These are phyloP conservation scores for Serpula lacrymans DNA, from an alignment of 768 basidiomycete species.

Conservation along the genomic window DNA sequence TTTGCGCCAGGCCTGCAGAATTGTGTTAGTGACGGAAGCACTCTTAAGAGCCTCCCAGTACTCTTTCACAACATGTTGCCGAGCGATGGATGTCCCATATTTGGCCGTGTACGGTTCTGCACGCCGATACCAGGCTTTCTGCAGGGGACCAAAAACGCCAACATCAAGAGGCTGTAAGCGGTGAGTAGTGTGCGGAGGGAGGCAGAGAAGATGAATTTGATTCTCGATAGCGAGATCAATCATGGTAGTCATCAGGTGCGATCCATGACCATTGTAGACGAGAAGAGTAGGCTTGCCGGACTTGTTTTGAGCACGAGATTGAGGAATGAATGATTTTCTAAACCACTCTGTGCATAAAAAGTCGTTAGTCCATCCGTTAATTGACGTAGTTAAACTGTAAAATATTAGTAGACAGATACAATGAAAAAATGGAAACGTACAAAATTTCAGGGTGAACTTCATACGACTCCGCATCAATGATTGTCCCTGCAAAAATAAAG, in stretches of 20 bases:
- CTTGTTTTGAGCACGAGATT: slow-evolving; percentile 22
- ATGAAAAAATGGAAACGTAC: slow-evolving; percentile 8
- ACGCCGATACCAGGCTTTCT: slow-evolving; percentile 23
- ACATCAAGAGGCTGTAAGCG: slow-evolving; percentile 42
- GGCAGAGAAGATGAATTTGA: slow-evolving; percentile 27
- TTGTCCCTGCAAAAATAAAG: slow-evolving; percentile 36
- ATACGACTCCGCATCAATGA: slow-evolving; percentile 21
- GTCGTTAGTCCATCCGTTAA: slow-evolving; percentile 43
- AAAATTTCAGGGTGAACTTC: slow-evolving; percentile 17
- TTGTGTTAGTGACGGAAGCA: too few species aligned
- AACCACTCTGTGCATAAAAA: slow-evolving; percentile 37
- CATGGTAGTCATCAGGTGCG: slow-evolving; percentile 29
- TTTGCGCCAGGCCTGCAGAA: slow-evolving; percentile 19
- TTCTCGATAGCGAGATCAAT: slow-evolving; percentile 22
- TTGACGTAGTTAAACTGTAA: slow-evolving; percentile 29
- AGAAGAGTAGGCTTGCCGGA: slow-evolving; percentile 33
- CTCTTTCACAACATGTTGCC: too few species aligned
- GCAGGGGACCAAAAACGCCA: slow-evolving; percentile 33
- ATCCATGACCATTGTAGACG: slow-evolving; percentile 44
- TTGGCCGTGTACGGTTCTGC: slow-evolving; percentile 4
- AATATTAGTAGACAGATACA: slow-evolving; percentile 2
- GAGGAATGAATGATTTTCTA: slow-evolving; percentile 33
- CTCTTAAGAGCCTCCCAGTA: too few species aligned
- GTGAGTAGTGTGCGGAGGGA: slow-evolving; percentile 42
- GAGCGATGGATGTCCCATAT: too few species aligned